Conservation (phyloP, 352 stramenopile genomes). For the Phytophthora agathidicida region DNA sequence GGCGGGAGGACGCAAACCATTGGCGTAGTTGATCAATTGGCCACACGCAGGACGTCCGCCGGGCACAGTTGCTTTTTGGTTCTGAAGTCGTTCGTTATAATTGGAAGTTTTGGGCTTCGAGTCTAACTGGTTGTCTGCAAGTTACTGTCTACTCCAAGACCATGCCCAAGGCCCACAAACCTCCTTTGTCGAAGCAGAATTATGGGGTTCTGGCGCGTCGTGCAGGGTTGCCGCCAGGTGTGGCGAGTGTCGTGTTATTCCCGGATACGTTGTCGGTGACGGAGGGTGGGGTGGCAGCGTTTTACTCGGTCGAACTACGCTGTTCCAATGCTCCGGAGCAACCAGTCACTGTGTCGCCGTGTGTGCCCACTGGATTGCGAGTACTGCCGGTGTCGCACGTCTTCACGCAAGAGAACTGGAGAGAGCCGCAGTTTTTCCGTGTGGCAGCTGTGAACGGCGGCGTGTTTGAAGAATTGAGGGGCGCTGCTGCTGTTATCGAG, state of each 20-base stretch:
- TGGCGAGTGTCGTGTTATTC: slow-evolving; percentile 48
- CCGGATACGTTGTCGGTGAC: slow-evolving; percentile 42
- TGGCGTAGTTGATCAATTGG: background rate
- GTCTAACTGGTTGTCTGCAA: too few relatives aligned
- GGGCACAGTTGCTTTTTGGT: too few relatives aligned
- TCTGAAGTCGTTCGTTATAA: too few relatives aligned
- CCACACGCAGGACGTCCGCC: too few relatives aligned
- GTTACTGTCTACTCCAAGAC: too few relatives aligned
- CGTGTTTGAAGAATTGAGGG: slow-evolving; percentile 34
- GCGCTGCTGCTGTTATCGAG: slow-evolving; percentile 40
- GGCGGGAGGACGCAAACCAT: slow-evolving; percentile 54
- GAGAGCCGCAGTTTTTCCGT: slow-evolving; percentile 52
- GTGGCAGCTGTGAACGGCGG: slow-evolving; percentile 41
- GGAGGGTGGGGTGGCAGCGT: slow-evolving; percentile 48
- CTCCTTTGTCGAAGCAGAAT: slow-evolving; percentile 3
- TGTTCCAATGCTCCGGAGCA: slow-evolving; percentile 43
- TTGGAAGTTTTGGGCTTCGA: slow-evolving; percentile 16
- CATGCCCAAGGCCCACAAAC: too few relatives aligned
- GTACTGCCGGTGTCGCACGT: slow-evolving; percentile 54
- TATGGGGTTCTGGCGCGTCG: slow-evolving; percentile 19
- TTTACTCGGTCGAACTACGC: slow-evolving; percentile 59
- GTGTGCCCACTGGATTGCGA: slow-evolving; percentile 54
- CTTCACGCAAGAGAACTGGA: slow-evolving; percentile 57
- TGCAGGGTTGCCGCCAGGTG: slow-evolving; percentile 23
- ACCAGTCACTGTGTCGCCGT: slow-evolving; percentile 53